A percentile compares a stretch with the other conserved stretches of the same genome.
These are phyloP conservation scores for Curvularia spicifera DNA, from an alignment of 2,329 filamentous ascomycete species.

Conservation along the genomic window DNA sequence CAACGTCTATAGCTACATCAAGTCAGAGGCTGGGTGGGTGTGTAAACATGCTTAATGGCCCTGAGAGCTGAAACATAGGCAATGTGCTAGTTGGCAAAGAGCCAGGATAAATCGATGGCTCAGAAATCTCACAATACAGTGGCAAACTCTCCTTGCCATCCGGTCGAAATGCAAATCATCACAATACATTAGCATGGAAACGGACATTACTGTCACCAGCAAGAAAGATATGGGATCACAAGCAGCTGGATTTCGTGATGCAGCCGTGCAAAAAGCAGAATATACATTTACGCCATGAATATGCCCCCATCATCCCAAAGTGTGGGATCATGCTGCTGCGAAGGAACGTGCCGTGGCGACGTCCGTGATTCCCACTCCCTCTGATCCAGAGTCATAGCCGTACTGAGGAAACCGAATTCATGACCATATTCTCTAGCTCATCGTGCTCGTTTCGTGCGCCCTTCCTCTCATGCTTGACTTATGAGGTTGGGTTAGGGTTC, in stretches of 20 bases:
- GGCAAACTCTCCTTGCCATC: background rate
- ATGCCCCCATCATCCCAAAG: slow-evolving; percentile 50
- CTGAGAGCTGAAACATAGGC: background rate
- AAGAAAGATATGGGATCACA: slow-evolving; percentile 28
- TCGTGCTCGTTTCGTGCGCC: slow-evolving; percentile 40
- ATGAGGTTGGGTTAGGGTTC: slow-evolving; percentile 84
- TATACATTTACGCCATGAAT: slow-evolving; percentile 51
- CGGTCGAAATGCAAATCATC: background rate
- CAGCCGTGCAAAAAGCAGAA: slow-evolving; percentile 44
- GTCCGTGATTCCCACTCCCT: slow-evolving; percentile 43
- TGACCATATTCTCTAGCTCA: slow-evolving; percentile 44
- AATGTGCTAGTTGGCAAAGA: background rate
- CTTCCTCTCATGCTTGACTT: slow-evolving; percentile 47
- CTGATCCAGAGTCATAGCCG: slow-evolving; percentile 52
- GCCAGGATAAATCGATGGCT: background rate
- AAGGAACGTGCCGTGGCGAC: slow-evolving; percentile 40
- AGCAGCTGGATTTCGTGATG: slow-evolving; percentile 40
- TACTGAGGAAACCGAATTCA: slow-evolving; percentile 46
- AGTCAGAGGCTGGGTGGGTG: background rate
- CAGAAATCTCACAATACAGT: background rate
- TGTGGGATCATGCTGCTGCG: slow-evolving; percentile 39
- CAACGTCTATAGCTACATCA: background rate
- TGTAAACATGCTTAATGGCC: background rate
- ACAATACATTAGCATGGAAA: background rate
- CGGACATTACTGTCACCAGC: background rate